Evolutionary conservation across 352 stramenopile species (phyloP).

Genomic region (Globisporangium nunn): DNA sequence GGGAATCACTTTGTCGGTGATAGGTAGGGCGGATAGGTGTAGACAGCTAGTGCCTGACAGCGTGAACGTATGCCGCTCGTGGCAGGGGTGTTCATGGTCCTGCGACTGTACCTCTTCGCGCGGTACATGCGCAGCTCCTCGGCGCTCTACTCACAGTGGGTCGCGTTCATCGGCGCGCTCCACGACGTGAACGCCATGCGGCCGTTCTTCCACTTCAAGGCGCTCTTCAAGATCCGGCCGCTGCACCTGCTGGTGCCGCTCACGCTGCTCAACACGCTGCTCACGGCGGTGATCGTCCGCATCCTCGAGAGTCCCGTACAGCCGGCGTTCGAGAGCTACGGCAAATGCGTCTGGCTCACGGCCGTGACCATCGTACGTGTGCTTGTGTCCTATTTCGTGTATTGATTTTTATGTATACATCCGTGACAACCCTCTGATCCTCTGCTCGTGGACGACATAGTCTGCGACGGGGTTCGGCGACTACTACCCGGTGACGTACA

Average conservation of each 20-base stretch:
- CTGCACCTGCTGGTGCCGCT: constrained; percentile 54
- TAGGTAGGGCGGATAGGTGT: neutral
- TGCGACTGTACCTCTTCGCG: constrained; percentile 55
- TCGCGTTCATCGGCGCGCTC: constrained; percentile 58
- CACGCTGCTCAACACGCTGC: constrained; percentile 43
- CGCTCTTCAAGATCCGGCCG: constrained; percentile 64
- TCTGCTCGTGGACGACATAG: constrained; percentile 11
- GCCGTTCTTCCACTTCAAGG: constrained; percentile 79
- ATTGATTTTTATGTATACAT: neutral
- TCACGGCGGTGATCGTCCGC: constrained; percentile 65
- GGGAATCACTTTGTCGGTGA: too few relatives aligned
- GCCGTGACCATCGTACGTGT: constrained; percentile 55
- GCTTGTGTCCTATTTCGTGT: neutral
- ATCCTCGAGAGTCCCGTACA: constrained; percentile 64
- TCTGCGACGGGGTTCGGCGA: constrained; percentile 66
- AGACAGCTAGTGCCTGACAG: neutral
- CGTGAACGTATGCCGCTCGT: neutral
- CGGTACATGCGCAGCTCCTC: constrained; percentile 67
- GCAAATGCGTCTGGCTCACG: constrained; percentile 64
- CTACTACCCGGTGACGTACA: constrained; percentile 63
- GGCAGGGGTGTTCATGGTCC: constrained; percentile 59
- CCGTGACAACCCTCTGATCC: neutral
- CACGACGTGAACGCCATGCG: constrained; percentile 74
- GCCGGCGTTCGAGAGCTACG: constrained; percentile 57
- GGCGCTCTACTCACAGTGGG: constrained; percentile 67